These are phyloP conservation scores for Ascochyta clinopodiicola DNA, from an alignment of 2,329 filamentous ascomycete species.

Conservation along the genomic window DNA sequence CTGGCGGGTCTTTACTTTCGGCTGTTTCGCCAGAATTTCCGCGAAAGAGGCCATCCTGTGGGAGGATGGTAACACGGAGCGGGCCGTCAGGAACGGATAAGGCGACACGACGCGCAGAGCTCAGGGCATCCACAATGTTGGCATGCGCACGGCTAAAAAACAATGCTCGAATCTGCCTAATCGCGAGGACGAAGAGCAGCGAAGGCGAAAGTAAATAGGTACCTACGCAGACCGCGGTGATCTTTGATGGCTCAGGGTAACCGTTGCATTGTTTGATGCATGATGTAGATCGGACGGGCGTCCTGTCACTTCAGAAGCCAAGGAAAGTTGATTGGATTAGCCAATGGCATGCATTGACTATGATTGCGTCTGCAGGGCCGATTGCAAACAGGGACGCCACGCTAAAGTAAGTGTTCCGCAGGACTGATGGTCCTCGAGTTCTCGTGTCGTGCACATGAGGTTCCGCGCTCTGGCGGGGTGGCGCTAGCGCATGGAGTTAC, in stretches of 20 bases:
- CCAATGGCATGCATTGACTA: constrained; percentile 3
- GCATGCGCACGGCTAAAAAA: constrained; percentile 5
- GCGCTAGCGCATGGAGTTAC: constrained; percentile 5
- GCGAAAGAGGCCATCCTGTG: constrained; percentile 50
- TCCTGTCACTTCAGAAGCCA: constrained; percentile 13
- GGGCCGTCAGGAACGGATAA: constrained; percentile 8
- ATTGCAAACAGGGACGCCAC: constrained; percentile 14
- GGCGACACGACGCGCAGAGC: constrained; percentile 7
- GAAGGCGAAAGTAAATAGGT: background rate
- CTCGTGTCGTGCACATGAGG: constrained; percentile 1
- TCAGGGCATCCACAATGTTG: background rate
- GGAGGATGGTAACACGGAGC: background rate
- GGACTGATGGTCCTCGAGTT: constrained; percentile 6
- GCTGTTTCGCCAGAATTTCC: constrained; percentile 55
- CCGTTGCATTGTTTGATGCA: constrained; percentile 7
- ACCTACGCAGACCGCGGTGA: background rate
- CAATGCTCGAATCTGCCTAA: background rate
- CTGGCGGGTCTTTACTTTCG: constrained; percentile 64
- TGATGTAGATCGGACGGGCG: constrained; percentile 17
- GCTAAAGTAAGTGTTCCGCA: constrained; percentile 20
- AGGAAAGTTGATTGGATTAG: background rate
- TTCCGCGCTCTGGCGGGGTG: constrained; percentile 8
- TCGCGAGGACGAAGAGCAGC: background rate
- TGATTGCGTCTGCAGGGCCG: constrained; percentile 20
- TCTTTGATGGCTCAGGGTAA: constrained; percentile 8